Conservation (phyloP, 1,284 basidiomycete species). For the Puccinia hordei region DNA sequence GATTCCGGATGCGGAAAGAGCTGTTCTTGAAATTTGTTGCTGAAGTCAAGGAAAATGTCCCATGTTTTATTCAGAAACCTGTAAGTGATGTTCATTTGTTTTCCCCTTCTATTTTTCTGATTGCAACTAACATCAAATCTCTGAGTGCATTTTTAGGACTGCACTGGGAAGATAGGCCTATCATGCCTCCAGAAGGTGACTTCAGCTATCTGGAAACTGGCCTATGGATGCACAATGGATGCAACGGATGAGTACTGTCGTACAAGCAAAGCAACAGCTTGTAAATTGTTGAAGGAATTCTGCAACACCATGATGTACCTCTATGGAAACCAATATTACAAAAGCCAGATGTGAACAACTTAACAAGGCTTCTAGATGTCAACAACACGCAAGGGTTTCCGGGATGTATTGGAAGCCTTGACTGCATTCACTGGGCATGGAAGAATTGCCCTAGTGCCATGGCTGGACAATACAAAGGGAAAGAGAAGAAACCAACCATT, state of each 20-base stretch:
- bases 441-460: no score
- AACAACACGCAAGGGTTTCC: background rate
- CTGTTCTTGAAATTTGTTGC: background rate
- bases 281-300: background rate
- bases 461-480: no score
- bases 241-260: slow-evolving; percentile 1
- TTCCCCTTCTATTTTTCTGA: background rate
- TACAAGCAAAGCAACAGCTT: background rate
- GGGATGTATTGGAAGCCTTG: slow-evolving; percentile 5
- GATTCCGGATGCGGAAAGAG: no score
- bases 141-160: no score
- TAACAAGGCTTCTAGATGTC: background rate
- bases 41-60: background rate
- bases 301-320: background rate
- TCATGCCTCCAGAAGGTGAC: slow-evolving; percentile 6
- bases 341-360: background rate
- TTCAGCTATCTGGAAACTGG: background rate
- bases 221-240: background rate
- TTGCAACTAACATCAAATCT: no score
- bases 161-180: no score
- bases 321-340: background rate
- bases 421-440: slow-evolving; percentile 39
- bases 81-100: no score
- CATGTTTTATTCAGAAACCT: background rate
- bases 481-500: no score